Base-by-base conservation (phyloP, 2,329 filamentous ascomycete genomes). In the Fusarium drepaniforme region DNA sequence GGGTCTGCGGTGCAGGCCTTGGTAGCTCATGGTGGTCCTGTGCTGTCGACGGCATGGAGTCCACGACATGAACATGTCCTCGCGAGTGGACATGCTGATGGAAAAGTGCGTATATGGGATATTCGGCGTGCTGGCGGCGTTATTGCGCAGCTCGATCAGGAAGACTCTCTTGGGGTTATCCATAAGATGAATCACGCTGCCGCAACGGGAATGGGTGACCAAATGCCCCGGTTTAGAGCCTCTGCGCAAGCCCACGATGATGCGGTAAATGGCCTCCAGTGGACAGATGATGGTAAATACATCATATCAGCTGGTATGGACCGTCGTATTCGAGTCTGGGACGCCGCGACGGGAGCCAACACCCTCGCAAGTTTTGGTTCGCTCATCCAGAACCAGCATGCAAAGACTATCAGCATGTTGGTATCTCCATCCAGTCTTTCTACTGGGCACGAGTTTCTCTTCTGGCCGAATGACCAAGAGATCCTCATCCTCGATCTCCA, bases 351-450 rank as follows among this genome's bases (percentile, higher is more conserved):
- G 0, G 95, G 95, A 3, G 93, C 93, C 21, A 98, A 98, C 82
- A 97, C 94, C 0, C 90, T 98, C 8, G 94, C 93, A 0, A 96
- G 93, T 81, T 98, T 98, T 80, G 95, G 95, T 0, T 94, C 96
- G 1, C 88, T 92, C 33, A 88, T 98, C 46, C 93, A 92, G 77
- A 98, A 98, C 81, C 88, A 85, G 75, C 91, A 89, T 76, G 85
- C 92, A 7, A 89, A 89, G 23, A 91, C 88, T 69, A 85, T 90
- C 23, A 87, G 86, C 56, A 90, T 95, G 68, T 84, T 95, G 65
- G 82, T 92, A 11, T 87, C 91, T 1, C 94, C 95, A 0, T 86
- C 86, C 1, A 86, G 88, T 9, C 80, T 93, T 30, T 89, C 89
- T 4, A 83, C 85, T 6, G 84, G 88, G 0, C 87, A 90, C 40